Base-by-base conservation (phyloP, 2,329 filamentous ascomycete genomes). In the Microsporum audouinii region DNA sequence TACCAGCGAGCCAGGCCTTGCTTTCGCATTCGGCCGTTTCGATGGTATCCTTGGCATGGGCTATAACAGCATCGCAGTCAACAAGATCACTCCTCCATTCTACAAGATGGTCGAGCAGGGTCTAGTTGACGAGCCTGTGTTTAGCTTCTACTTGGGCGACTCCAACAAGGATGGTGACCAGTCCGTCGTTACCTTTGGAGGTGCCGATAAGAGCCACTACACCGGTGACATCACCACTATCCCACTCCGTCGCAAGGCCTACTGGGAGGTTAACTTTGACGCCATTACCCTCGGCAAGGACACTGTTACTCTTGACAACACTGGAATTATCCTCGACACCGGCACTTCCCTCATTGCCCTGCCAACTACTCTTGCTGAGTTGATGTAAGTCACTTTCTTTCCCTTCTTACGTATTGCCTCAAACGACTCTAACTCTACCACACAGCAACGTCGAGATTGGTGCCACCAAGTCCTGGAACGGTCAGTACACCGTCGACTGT, bases 191-290 rank as follows among this genome's bases (percentile, higher is more conserved):
- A 85, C 87, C 67, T 99, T 99, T 67, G 92, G 92, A 75, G 92
- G 92, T 67, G 77, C 96, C 64, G 87, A 97, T 76, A 79, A 90
- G 78, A 79, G 80, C 72, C 90, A 94, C 81, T 88, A 84, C 77
- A 86, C 82, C 43, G 94, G 94, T 71, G 87, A 97, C 76, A 83
- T 99, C 70, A 89, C 86, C 73, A 95, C 91, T 76, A 90, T 99
- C 68, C 94, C 94, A 60, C 84, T 99, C 68, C 89, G 94, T 76
- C 89, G 94, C 75, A 97, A 97, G 87, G 94, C 94, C 57, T 99
- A 99, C 84, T 99, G 94, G 94, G 94, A 99, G 83, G 92, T 99
- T 61, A 91, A 97, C 71, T 86, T 99, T 64, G 87, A 97, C 71
- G 82, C 90, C 66, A 94, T 99, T 78, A 85, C 88, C 61, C 90